These are phyloP conservation scores for Seminavis robusta DNA, from an alignment of 108 stramenopile genomes.

Conservation along the genomic window DNA sequence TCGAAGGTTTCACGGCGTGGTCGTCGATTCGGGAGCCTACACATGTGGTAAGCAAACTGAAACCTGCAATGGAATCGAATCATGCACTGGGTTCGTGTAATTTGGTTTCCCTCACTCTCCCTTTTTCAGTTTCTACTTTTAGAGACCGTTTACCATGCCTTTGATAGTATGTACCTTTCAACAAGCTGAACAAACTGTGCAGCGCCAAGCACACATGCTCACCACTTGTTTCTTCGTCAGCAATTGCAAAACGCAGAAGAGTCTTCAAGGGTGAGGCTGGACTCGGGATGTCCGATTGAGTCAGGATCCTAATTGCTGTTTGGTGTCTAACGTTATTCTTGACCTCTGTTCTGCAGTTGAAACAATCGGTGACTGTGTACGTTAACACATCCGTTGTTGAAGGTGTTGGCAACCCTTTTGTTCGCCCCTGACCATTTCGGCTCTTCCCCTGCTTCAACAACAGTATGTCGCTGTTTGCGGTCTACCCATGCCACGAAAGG, in stretches of 20 bases:
- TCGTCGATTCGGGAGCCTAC: constrained; percentile 10
- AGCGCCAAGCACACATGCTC: neutral
- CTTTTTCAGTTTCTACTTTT: constrained; percentile 12
- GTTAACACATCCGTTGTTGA: neutral
- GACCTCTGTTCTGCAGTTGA: too few species aligned
- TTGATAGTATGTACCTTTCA: constrained; percentile 1
- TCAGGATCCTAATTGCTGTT: too few species aligned
- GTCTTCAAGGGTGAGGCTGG: too few species aligned
- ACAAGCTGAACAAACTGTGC: too few species aligned
- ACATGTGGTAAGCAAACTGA: too few species aligned
- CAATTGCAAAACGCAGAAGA: neutral
- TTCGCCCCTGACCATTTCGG: neutral
- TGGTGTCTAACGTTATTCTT: too few species aligned
- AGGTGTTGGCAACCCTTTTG: neutral
- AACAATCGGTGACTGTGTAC: constrained; percentile 17
- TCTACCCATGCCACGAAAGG: constrained; percentile 10
- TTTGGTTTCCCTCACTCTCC: too few species aligned
- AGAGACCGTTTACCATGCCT: constrained; percentile 5
- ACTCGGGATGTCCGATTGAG: too few species aligned
- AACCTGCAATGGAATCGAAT: too few species aligned
- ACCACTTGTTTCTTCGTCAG: neutral
- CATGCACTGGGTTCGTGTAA: too few species aligned
- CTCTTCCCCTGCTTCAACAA: too few species aligned
- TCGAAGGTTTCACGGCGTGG: constrained; percentile 20
- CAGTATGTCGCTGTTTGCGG: too few species aligned